Evolutionary conservation across 345 rosid species (phyloP), one percentile per base, ranked within the genome.

Genomic region (Populus pruinosa): DNA sequence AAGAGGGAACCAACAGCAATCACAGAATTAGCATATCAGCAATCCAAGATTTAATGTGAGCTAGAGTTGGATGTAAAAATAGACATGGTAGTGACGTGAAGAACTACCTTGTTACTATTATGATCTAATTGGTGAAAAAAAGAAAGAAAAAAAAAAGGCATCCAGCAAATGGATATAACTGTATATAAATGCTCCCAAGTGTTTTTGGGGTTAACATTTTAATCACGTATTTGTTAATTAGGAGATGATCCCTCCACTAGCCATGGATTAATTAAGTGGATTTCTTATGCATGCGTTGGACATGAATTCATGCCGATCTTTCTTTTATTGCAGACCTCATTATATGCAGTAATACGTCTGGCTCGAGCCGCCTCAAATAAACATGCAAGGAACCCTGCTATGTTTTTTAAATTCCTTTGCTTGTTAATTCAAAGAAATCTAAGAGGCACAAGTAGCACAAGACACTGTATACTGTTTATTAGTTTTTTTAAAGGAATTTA

Each of bases 1-100:
- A 80, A 39, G 87, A 87, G 56, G 90, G 90, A 81, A 79, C 36
- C 25, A 63, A 53, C 33, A 65, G 71, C 56, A 82, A 47, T 71
- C 73, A 71, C 21, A 80, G 86, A 80, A 79, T 78, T 11, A 67
- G 85, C 77, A 61, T 33, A 33, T 78, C 80, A 76, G 44, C 81
- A 72, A 78, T 56, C 76, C 80, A 77, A 83, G 86, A 81, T 82
- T 79, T 21, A 41, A 72, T 36, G 21, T 62, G 73, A 83, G 81
- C 14, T 76, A 75, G 78, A 78, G 73, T 18, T 14, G 23, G 73
- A 33, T 6, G 6, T 55, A 61, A 47, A 27, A 23, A 38, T 55
- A 50, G 53, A 38, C 5, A 53, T 56, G 43, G 73, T n/a, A 18
- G 27, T 10, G 59, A 67, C 55, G 72, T 10, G 21, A 18, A 53